A percentile compares a stretch with the other conserved stretches of the same genome.
Evolutionary conservation across 805 yeast species (phyloP).

Genomic region (Kodamaea restingae): DNA sequence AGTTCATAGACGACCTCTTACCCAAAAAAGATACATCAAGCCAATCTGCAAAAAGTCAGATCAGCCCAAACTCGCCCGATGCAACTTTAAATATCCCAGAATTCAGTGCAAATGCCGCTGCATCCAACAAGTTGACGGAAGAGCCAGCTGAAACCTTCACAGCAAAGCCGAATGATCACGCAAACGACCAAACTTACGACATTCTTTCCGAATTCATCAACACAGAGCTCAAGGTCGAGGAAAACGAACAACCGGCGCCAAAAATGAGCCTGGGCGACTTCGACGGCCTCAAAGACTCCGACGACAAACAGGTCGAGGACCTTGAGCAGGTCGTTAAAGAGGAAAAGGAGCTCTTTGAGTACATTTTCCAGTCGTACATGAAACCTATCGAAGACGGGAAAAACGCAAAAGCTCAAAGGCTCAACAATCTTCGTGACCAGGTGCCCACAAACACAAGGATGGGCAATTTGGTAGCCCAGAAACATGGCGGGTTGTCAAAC

Average conservation of each 20-base stretch:
- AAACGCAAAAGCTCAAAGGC: constrained; percentile 6
- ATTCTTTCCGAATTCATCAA: constrained; percentile 13
- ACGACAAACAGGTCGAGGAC: constrained; percentile 9
- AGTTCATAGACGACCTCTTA: constrained; percentile 5
- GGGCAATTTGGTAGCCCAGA: constrained; percentile 6
- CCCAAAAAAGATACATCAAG: background rate
- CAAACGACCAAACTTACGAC: constrained; percentile 4
- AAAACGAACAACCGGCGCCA: background rate
- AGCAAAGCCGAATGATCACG: no score
- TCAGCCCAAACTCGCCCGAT: no score
- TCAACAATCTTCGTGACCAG: constrained; percentile 7
- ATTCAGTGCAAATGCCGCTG: no score
- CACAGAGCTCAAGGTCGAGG: constrained; percentile 9
- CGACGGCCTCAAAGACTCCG: constrained; percentile 4
- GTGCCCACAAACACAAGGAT: constrained; percentile 5
- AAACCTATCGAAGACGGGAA: constrained; percentile 10
- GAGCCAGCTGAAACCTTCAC: no score
- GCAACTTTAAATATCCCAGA: no score
- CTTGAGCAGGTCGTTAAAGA: constrained; percentile 17
- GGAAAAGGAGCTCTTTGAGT: constrained; percentile 21
- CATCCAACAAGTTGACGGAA: no score
- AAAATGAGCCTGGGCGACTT: constrained; percentile 4
- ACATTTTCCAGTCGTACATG: constrained; percentile 24
- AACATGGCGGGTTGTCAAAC: constrained; percentile 6
- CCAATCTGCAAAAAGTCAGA: no score